Conservation (phyloP, 176 grass and related monocot species). For the Oryza glumipatula region DNA sequence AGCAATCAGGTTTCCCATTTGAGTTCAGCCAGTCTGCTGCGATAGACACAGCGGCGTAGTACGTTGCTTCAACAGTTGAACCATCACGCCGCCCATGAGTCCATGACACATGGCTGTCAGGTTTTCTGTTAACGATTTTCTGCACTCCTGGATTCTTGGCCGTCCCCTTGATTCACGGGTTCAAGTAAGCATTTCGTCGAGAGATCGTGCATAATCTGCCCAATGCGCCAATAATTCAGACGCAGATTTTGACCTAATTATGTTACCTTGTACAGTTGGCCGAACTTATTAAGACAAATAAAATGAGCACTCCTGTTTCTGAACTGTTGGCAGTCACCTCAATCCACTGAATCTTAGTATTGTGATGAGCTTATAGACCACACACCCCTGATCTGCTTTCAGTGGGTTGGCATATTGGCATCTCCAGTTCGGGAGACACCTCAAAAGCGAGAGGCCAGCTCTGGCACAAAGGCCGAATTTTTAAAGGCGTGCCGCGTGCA, state of each 20-base stretch:
- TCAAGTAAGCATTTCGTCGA: background rate
- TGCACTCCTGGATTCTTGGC: background rate
- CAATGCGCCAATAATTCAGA: background rate
- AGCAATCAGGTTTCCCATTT: background rate
- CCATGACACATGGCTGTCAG: background rate
- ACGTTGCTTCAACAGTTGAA: slow-evolving; percentile 21
- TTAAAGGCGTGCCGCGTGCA: background rate
- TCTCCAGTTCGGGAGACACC: slow-evolving; percentile 20
- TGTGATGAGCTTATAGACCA: background rate
- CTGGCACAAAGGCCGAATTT: slow-evolving; percentile 10
- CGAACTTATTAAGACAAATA: background rate
- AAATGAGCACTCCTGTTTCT: background rate
- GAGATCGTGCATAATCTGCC: background rate
- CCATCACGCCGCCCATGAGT: slow-evolving; percentile 25
- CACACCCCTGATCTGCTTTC: background rate
- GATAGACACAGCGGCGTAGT: slow-evolving; percentile 16
- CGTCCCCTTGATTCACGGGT: background rate
- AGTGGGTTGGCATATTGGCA: slow-evolving; percentile 33
- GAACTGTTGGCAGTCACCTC: background rate
- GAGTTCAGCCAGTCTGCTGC: background rate
- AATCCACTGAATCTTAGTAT: background rate
- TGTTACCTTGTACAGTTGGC: background rate
- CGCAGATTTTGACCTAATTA: background rate
- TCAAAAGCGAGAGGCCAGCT: slow-evolving; percentile 27
- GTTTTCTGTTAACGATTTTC: background rate